These are phyloP conservation scores for Melanomma pulvis-pyrius DNA, from an alignment of 495 filamentous ascomycete genomes.

Conservation along the genomic window DNA sequence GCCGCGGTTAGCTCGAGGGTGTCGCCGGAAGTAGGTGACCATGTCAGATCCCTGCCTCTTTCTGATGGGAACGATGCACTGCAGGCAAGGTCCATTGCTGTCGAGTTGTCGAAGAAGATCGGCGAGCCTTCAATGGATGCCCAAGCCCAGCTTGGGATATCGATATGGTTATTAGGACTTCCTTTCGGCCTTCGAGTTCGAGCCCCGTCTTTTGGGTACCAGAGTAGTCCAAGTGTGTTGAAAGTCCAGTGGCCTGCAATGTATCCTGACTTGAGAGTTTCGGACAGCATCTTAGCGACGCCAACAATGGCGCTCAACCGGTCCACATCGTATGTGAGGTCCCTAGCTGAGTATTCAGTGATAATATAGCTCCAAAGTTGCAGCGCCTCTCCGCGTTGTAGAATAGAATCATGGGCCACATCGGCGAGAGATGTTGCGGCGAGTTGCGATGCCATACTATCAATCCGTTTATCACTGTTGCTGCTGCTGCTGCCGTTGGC, in stretches of 20 bases:
- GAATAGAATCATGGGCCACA: slow-evolving; percentile 2
- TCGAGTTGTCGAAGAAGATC: slow-evolving; percentile 35
- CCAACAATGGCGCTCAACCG: slow-evolving; percentile 44
- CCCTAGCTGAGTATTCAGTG: slow-evolving; percentile 30
- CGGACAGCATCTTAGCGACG: slow-evolving; percentile 36
- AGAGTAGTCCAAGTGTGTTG: slow-evolving; percentile 31
- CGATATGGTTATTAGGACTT: not conserved
- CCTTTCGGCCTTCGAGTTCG: slow-evolving; percentile 13
- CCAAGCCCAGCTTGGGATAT: slow-evolving; percentile 38
- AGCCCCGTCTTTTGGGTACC: slow-evolving; percentile 31
- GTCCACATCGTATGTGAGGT: slow-evolving; percentile 40
- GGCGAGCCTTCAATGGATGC: slow-evolving; percentile 35
- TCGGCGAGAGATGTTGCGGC: slow-evolving; percentile 19
- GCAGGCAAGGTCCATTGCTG: slow-evolving; percentile 34
- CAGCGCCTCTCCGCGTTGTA: slow-evolving; percentile 20
- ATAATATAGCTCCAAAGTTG: slow-evolving; percentile 38
- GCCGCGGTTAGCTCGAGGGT: slow-evolving; percentile 24
- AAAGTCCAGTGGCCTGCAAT: slow-evolving; percentile 46
- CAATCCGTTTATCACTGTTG: slow-evolving; percentile 18
- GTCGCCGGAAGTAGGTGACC: slow-evolving; percentile 27
- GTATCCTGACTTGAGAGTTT: slow-evolving; percentile 36
- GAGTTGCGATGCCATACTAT: slow-evolving; percentile 32
- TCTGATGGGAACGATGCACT: slow-evolving; percentile 26
- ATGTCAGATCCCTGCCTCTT: slow-evolving; percentile 5
- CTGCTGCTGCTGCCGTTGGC: slow-evolving; percentile 5